A percentile compares a stretch with the other conserved stretches of the same genome.
These are phyloP conservation scores for Auxenochlorella pyrenoidosa DNA, from an alignment of 139 green algal species.

Conservation along the genomic window DNA sequence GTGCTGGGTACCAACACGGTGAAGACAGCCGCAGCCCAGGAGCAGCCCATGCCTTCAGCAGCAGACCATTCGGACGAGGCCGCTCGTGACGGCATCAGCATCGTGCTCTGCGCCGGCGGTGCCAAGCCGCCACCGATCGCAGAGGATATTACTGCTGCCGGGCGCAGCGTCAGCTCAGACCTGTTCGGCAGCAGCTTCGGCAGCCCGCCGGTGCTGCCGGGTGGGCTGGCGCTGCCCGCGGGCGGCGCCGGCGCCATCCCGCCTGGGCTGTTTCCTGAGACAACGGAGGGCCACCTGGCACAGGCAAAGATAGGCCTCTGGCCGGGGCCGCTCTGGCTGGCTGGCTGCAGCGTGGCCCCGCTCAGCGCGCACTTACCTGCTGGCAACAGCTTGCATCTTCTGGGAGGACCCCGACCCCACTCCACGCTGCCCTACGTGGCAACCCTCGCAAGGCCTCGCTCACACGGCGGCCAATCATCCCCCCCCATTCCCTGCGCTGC, in stretches of 20 bases:
- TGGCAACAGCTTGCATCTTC: not conserved
- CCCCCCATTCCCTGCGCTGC: not conserved
- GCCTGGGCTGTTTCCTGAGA: constrained; percentile 17
- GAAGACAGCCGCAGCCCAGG: too few relatives aligned
- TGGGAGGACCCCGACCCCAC: too few relatives aligned
- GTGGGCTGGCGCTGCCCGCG: not conserved
- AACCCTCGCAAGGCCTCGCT: too few relatives aligned
- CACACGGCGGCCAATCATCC: too few relatives aligned
- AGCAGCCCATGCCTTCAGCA: too few relatives aligned
- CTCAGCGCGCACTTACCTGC: not conserved
- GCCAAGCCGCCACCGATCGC: too few relatives aligned
- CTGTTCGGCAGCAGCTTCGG: not conserved
- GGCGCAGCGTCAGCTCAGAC: not conserved
- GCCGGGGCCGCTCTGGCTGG: not conserved
- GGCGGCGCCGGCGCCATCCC: not conserved
- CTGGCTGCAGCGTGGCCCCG: not conserved
- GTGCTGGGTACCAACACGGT: too few relatives aligned
- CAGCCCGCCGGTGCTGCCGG: not conserved
- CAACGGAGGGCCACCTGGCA: constrained; percentile 7
- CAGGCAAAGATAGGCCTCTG: not conserved
- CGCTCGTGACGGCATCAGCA: too few relatives aligned
- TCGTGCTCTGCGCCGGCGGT: too few relatives aligned
- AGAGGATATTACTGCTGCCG: not conserved
- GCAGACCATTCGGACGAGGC: too few relatives aligned
- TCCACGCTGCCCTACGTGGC: not conserved